Conservation (phyloP, 306 rosid genomes). For the Vigna radiata region DNA sequence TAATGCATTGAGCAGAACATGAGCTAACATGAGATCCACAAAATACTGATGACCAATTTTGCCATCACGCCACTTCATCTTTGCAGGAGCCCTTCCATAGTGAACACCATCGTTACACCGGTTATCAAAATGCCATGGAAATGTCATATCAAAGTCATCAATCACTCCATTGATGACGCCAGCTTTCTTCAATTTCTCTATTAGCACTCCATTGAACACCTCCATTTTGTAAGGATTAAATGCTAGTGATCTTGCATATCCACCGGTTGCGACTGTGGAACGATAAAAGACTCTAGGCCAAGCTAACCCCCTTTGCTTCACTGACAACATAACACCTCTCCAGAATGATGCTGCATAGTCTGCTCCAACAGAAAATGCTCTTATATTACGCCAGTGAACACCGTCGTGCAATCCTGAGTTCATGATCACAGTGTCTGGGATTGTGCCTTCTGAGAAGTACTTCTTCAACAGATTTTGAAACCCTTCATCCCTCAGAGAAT, state of each 20-base stretch:
- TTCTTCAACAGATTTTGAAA: conserved; percentile 62
- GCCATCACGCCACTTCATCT: conserved; percentile 87
- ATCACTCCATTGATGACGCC: conserved; percentile 75
- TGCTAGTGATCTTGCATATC: conserved; percentile 75
- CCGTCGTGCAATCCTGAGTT: conserved; percentile 95
- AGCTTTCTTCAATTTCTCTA: conserved; percentile 69
- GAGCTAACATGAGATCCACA: conserved; percentile 89
- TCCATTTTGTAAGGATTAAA: conserved; percentile 93
- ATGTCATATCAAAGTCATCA: conserved; percentile 87
- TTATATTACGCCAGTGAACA: conserved; percentile 61
- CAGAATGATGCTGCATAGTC: conserved; percentile 80
- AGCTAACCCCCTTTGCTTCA: conserved; percentile 63
- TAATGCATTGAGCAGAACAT: conserved; percentile 74
- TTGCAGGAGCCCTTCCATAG: conserved; percentile 81
- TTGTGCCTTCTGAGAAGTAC: conserved; percentile 71
- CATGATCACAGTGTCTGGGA: conserved; percentile 84
- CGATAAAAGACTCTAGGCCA: conserved; percentile 76
- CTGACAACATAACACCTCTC: conserved; percentile 64
- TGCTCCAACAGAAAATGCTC: conserved; percentile 76
- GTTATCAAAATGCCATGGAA: conserved; percentile 92
- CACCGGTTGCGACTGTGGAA: conserved; percentile 84
- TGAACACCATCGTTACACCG: conserved; percentile 91
- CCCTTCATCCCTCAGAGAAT: conserved; percentile 78
- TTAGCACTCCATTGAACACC: conserved; percentile 68
- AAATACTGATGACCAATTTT: conserved; percentile 89